Base-by-base conservation (phyloP, 2,329 filamentous ascomycete species). In the Ambrosiella beaveri region DNA sequence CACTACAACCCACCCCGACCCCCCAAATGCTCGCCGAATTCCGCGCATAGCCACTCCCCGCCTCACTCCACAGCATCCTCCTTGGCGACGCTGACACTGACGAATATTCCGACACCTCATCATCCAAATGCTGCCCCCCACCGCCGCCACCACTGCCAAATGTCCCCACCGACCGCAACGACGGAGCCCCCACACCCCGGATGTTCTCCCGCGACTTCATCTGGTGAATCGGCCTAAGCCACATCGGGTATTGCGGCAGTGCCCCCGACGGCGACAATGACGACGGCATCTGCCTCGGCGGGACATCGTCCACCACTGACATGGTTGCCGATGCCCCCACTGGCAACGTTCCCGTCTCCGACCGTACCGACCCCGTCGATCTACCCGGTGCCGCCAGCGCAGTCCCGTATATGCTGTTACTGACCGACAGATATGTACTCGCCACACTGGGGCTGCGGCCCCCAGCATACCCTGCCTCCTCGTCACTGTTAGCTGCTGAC, bases 341-440 rank as follows among this genome's bases (percentile, higher is more conserved):
- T 35, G 59, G 56, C 12, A 60, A 38, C 13, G 50, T 51, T 17
- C 58, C 57, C 7, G 38, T 41, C 3, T 54, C 61, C 7, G 64
- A 66, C 1, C 67, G 64, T 19, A 65, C 62, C 8, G 65, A 66
- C 11, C 59, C 19, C 15, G 19, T 47, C 12, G 38, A 27, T 27
- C 27, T 27, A 27, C 27, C 27, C 27, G 27, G 27, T 27, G 27
- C 27, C 27, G 27, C 27, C 27, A 27, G 27, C 27, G 27, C 27
- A 27, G 27, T 27, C 27, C 27, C 27, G 3, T 27, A 27, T 4
- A 27, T 27, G 27, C 27, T 4, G 1, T 27, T 27, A 27, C 27
- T 27, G 27, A 4, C 27, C 3, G 27, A 27, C 27, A 27, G 27
- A 27, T 27, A 27, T 27, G 27, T 27, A 27, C 27, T 27, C 3